Percentiles rank a stretch among this genome's conserved stretches.
Conservation (phyloP, 1,284 basidiomycete genomes). For the Thelephora terrestris region DNA sequence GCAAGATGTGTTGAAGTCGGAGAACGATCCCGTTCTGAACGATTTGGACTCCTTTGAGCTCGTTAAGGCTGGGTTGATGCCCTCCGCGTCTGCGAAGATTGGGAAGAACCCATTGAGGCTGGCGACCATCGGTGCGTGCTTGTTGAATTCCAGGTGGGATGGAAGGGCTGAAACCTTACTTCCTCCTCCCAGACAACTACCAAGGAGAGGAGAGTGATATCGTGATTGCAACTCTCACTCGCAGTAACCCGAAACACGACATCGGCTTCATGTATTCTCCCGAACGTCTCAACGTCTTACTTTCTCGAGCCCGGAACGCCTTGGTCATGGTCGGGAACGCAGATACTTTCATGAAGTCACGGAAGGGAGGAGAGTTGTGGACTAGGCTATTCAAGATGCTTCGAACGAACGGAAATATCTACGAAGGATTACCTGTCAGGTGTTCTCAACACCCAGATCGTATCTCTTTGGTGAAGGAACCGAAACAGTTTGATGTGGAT, state of each 20-base stretch:
- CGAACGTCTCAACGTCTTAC: slow-evolving; percentile 54
- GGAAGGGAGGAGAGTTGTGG: slow-evolving; percentile 44
- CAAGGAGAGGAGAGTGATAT: slow-evolving; percentile 64
- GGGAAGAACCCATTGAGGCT: slow-evolving; percentile 37
- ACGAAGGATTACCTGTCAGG: slow-evolving; percentile 44
- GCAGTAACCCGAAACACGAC: slow-evolving; percentile 41
- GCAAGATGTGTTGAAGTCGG: slow-evolving; percentile 30
- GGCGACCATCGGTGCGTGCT: slow-evolving; percentile 58
- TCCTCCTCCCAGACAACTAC: slow-evolving; percentile 39
- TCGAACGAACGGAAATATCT: slow-evolving; percentile 32
- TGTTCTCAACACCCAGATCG: slow-evolving; percentile 44
- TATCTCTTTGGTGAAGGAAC: slow-evolving; percentile 24
- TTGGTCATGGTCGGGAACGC: slow-evolving; percentile 56
- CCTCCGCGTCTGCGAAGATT: slow-evolving; percentile 25
- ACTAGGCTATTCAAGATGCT: slow-evolving; percentile 34
- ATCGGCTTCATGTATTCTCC: slow-evolving; percentile 62
- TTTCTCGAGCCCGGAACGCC: slow-evolving; percentile 52
- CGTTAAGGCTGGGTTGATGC: slow-evolving; percentile 40
- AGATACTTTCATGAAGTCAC: slow-evolving; percentile 42
- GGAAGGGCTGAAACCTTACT: slow-evolving; percentile 5
- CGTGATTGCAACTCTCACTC: slow-evolving; percentile 47
- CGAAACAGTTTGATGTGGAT: slow-evolving; percentile 38
- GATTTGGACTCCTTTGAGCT: slow-evolving; percentile 53
- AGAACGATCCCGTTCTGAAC: slow-evolving; percentile 48
- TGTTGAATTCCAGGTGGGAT: no score